Evolutionary conservation across 495 filamentous ascomycete genomes (phyloP).

Genomic region (Aspergillus coremiiformis): DNA sequence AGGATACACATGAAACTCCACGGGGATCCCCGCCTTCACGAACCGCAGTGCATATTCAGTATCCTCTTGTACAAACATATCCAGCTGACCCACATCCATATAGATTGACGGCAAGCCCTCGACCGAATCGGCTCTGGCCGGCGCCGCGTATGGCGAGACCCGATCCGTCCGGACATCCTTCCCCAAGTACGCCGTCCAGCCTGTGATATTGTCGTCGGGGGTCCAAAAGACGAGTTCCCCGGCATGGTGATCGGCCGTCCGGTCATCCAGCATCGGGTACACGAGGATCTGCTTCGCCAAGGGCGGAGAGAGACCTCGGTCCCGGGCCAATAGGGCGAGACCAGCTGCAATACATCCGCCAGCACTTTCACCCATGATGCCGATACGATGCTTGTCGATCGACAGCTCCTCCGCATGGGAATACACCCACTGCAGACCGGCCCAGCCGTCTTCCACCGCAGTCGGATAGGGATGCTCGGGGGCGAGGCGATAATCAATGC

Average conservation of each 20-base stretch:
- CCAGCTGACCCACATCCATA: conserved; percentile 19
- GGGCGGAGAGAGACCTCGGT: conserved; percentile 27
- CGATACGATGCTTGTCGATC: conserved; percentile 50
- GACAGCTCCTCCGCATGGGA: conserved; percentile 26
- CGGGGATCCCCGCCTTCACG: conserved; percentile 13
- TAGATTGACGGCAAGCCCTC: conserved; percentile 22
- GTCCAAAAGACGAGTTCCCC: conserved; percentile 14
- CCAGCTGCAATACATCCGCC: conserved; percentile 48
- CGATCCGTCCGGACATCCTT: conserved; percentile 10
- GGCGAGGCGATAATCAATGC: conserved; percentile 28
- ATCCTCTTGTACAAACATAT: conserved; percentile 22
- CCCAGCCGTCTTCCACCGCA: conserved; percentile 32
- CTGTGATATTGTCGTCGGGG: conserved; percentile 19
- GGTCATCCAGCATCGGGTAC: conserved; percentile 45
- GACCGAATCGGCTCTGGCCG: conserved; percentile 16
- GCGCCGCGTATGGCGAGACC: conserved; percentile 19
- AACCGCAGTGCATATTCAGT: conserved; percentile 18
- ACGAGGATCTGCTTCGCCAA: conserved; percentile 43
- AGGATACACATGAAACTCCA: conserved; percentile 25
- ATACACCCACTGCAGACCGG: conserved; percentile 37
- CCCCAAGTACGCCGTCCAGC: conserved; percentile 25
- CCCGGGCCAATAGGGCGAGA: conserved; percentile 34
- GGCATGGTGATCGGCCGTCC: conserved; percentile 11
- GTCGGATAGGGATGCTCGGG: conserved; percentile 30
- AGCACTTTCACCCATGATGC: conserved; percentile 55